phyloP scores from a whole-genome alignment of 441 rosid species.

The Pelargonium citronellum region DNA sequence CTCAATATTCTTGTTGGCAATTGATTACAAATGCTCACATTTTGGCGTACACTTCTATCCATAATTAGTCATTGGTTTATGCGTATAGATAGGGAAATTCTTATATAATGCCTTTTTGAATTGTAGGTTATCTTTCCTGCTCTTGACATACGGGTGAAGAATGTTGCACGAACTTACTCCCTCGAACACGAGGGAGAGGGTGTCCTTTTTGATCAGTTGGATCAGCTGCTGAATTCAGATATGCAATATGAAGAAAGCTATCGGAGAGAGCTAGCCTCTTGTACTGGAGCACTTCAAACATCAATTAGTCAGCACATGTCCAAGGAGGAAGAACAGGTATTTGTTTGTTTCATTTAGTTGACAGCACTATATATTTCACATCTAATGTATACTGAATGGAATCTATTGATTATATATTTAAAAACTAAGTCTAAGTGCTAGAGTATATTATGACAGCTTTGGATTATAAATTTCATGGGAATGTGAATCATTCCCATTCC shows the following conservation, averaged over 20 bases:
- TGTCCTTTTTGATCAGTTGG: slow-evolving; percentile 69
- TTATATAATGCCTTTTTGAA: slow-evolving; percentile 7
- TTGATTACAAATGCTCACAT: neutral
- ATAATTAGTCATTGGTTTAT: neutral
- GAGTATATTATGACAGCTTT: too few species aligned
- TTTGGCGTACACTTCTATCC: neutral
- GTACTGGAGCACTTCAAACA: slow-evolving; percentile 85
- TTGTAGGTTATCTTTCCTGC: slow-evolving; percentile 85
- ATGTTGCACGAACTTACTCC: slow-evolving; percentile 83
- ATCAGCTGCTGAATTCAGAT: slow-evolving; percentile 57
- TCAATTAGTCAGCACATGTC: slow-evolving; percentile 91
- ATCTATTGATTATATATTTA: too few species aligned
- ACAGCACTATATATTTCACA: neutral
- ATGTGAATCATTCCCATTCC: too few species aligned
- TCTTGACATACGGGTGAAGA: slow-evolving; percentile 84
- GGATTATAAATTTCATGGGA: too few species aligned
- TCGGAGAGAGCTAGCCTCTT: slow-evolving; percentile 68
- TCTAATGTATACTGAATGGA: too few species aligned
- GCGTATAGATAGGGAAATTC: neutral
- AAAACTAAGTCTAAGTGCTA: too few species aligned
- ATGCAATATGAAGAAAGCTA: slow-evolving; percentile 52
- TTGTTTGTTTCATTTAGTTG: slow-evolving; percentile 3
- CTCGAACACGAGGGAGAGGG: slow-evolving; percentile 88
- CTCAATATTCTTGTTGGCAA: neutral
- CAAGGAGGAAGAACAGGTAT: slow-evolving; percentile 96